Base-by-base conservation (phyloP, 2,329 filamentous ascomycete species). In the Cladobotryum protrusum region DNA sequence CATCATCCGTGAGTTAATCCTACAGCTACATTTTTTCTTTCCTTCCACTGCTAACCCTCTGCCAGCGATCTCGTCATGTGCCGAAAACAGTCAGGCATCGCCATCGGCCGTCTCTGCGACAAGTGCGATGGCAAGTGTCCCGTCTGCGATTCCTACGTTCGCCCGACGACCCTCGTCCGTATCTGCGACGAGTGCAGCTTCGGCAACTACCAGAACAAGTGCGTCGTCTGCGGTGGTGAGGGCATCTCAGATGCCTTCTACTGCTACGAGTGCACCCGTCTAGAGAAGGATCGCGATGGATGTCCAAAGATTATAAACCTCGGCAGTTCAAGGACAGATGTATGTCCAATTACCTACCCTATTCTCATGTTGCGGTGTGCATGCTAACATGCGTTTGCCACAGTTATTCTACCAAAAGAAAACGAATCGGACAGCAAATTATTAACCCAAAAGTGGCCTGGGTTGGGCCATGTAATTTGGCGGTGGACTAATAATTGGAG, bases 101-200 rank as follows among this genome's bases (percentile, higher is more conserved):
- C 91, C 63, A 96, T 99, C 80, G 93, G 93, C 67, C 91, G 93
- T 50, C 88, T 99, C 67, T 99, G 93, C 80, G 93, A 99, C 76
- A 99, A 99, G 75, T 99, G 93, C 78, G 93, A 99, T 75, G 93
- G 93, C 71, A 99, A 99, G 77, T 99, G 93, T 65, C 93, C 93
- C 58, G 91, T 99, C 54, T 99, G 93, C 82, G 93, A 99, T 70
- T 95, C 89, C 54, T 99, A 99, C 80, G 93, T 99, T 56, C 91
- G 93, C 14, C 93, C 93, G 12, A 99, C 93, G 24, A 97, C 93
- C 8, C 85, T 97, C 50, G 93, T 95, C 54, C 89, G 92, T 64
- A 97, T 99, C 75, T 99, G 93, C 77, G 93, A 99, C 76, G 93
- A 99, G 74, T 99, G 93, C 78, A 91, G 88, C 67, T 99, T 99